Evolutionary conservation across 768 basidiomycete genomes (phyloP).

Genomic region (Lactarius deliciosus): DNA sequence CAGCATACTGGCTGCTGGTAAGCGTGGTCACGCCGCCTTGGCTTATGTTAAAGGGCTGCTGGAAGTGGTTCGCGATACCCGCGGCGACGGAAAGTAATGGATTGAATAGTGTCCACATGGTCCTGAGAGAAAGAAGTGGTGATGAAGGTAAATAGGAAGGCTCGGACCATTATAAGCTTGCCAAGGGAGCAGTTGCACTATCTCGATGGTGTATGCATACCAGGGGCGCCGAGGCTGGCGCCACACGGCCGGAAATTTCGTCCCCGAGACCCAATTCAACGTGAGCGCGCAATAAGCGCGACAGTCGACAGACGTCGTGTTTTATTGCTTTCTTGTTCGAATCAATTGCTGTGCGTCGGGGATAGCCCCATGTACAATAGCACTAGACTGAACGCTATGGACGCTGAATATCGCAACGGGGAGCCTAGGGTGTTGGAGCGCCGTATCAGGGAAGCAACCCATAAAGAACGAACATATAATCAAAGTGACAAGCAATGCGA

Average conservation of each 20-base stretch:
- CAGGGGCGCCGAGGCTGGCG: not conserved
- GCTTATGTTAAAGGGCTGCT: constrained; percentile 4
- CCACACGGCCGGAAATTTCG: not conserved
- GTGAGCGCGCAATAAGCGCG: not conserved
- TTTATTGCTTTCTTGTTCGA: not conserved
- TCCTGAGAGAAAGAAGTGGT: not conserved
- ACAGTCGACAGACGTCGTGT: not conserved
- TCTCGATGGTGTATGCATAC: not conserved
- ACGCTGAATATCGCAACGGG: not conserved
- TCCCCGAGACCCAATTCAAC: not conserved
- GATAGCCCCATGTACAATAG: not conserved
- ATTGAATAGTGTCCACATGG: constrained; percentile 12
- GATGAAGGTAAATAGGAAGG: not conserved
- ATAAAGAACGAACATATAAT: too few species aligned
- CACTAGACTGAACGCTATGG: not conserved
- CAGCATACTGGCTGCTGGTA: constrained; percentile 37
- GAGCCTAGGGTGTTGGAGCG: not conserved
- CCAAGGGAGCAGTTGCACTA: not conserved
- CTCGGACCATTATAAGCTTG: not conserved
- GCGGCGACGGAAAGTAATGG: constrained; percentile 12
- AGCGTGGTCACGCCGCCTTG: constrained; percentile 30
- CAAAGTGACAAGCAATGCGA: too few species aligned
- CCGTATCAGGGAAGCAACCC: not conserved
- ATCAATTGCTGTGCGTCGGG: not conserved
- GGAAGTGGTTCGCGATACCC: not conserved